Percentiles rank a stretch among this genome's conserved stretches.
Conservation (phyloP, 2,329 filamentous ascomycete genomes). For the Pseudogymnoascus sp. region DNA sequence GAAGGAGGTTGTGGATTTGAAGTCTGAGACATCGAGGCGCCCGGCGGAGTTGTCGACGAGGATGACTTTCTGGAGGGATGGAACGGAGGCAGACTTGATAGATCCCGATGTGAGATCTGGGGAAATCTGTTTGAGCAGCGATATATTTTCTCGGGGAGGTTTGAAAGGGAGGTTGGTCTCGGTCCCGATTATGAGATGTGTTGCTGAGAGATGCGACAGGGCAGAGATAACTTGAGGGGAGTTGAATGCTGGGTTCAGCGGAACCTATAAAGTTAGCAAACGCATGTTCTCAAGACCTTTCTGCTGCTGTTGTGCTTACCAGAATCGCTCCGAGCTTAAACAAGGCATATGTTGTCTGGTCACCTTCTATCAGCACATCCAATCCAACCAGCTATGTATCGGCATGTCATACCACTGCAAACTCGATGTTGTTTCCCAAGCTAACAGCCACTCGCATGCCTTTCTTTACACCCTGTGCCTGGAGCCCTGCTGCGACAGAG, state of each 20-base stretch:
- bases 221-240: conserved; percentile 70
- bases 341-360: conserved; percentile 66
- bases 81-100: conserved; percentile 49
- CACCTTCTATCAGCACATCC: conserved; percentile 20
- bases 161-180: conserved; percentile 79
- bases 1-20: conserved; percentile 33
- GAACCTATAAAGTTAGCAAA: conserved; percentile 48
- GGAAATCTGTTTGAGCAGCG: conserved; percentile 49
- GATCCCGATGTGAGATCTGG: conserved; percentile 34
- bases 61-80: conserved; percentile 64
- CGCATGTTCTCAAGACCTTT: not conserved
- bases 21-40: conserved; percentile 38
- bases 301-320: conserved; percentile 37
- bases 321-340: conserved; percentile 93
- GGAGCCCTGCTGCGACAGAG: conserved; percentile 64
- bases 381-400: not conserved
- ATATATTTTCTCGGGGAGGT: conserved; percentile 52
- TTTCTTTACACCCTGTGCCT: conserved; percentile 66
- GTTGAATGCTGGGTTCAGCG: conserved; percentile 87
- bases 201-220: conserved; percentile 65
- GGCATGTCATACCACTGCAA: conserved; percentile 55
- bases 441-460: conserved; percentile 82
- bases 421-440: conserved; percentile 79
- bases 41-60: conserved; percentile 68
- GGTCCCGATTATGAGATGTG: conserved; percentile 74